A percentile compares a stretch with the other conserved stretches of the same genome.
phyloP scores from a whole-genome alignment of 2,329 filamentous ascomycete genomes.

The Penicillium sp. region DNA sequence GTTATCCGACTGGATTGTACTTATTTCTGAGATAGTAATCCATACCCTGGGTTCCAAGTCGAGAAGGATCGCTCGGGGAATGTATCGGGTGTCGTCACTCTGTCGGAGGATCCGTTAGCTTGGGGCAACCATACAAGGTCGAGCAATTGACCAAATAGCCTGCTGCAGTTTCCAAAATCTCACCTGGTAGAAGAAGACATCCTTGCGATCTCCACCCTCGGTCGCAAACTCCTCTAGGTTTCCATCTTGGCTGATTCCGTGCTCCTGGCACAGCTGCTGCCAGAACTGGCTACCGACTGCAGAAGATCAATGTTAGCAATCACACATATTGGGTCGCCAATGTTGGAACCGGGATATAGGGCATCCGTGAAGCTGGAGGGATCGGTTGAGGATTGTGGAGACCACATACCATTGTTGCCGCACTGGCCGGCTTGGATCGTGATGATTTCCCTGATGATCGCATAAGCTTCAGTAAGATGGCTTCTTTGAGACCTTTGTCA shows the following conservation, averaged over 20 bases:
- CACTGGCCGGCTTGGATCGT: constrained; percentile 98
- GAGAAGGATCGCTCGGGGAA: constrained; percentile 89
- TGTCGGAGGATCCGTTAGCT: constrained; percentile 35
- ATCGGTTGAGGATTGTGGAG: constrained; percentile 20
- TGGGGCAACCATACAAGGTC: neutral
- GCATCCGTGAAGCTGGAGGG: constrained; percentile 6
- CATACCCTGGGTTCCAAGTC: constrained; percentile 85
- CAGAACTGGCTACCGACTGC: constrained; percentile 95
- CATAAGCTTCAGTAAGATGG: constrained; percentile 6
- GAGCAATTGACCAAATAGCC: neutral
- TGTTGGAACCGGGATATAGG: neutral
- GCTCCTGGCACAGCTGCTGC: constrained; percentile 97
- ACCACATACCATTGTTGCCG: constrained; percentile 89
- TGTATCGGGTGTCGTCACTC: constrained; percentile 97
- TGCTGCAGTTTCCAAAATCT: neutral
- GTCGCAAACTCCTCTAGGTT: constrained; percentile 97
- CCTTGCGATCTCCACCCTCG: constrained; percentile 94
- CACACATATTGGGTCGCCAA: neutral
- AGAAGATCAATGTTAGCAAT: constrained; percentile 29
- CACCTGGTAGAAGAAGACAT: constrained; percentile 94
- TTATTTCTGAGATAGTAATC: neutral
- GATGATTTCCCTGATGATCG: constrained; percentile 78
- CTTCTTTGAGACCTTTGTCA: neutral
- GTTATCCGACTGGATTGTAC: neutral
- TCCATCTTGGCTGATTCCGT: constrained; percentile 95